Evolutionary conservation across 83 land plant genomes (phyloP), one percentile per base, ranked within the genome.

Genomic region (Isoetes engelmannii): DNA sequence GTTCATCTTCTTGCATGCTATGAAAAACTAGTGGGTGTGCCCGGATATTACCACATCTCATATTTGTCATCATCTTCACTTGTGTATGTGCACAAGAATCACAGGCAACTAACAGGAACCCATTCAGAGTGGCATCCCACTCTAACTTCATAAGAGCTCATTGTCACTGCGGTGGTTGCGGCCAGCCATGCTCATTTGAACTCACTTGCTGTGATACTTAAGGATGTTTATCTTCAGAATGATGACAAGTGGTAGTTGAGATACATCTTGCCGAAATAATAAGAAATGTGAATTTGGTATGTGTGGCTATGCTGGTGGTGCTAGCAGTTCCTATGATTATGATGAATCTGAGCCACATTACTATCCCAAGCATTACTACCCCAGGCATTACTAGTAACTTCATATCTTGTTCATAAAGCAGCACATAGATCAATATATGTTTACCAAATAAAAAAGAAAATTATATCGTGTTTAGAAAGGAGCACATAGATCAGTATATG

Each of bases 281-380:
- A 57, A 43, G 21, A 47, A 28, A 15, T 77, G 80, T 56, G 53
- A 48, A 47, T 77, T 66, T 58, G 80, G 79, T 9, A 66, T 77
- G 55, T 77, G 80, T 74, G 72, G 57, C 51, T 77, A 77, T 61
- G 71, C 45, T 44, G 80, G 79, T 6, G 79, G 79, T 59, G 62
- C 4, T 1, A 59, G 62, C 1, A 51, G 55, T 15, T 51, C 55
- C 13, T 51, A 0, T 51, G 55, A 3, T 51, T 51, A 12, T 51
- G 55, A 51, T 1, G 55, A 17, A 51, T 12, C 55, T 12, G 17
- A 51, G 55, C 55, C 15, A 17, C 19, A 59, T 37, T 18, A 18
- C 1, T 12, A 12, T 12, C 62, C 62, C 62, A 59, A 4, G 62
- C 62, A 59, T 8, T 59, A 42, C 4, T 12, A 12, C 1, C 62